These are phyloP conservation scores for Raphidocelis subcapitata DNA, from an alignment of 139 green algal species.

Conservation along the genomic window DNA sequence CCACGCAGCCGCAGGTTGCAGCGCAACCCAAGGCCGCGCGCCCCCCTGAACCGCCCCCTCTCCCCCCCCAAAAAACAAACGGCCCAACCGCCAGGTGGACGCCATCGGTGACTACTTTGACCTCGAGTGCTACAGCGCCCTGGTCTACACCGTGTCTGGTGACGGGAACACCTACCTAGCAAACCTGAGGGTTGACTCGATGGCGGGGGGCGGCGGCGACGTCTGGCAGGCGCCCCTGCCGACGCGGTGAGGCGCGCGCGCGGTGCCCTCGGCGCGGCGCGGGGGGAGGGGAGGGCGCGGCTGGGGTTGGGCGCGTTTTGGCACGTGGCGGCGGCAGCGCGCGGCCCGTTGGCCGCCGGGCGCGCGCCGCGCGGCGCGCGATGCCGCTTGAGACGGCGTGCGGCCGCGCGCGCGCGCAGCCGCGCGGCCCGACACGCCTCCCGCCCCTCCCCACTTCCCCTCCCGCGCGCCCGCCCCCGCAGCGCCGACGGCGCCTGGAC, in stretches of 20 bases:
- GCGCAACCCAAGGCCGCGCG: too few relatives aligned
- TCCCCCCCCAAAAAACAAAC: too few relatives aligned
- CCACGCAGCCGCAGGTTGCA: too few relatives aligned
- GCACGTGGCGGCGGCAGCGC: background rate
- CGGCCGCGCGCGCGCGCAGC: background rate
- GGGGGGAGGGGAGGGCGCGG: background rate
- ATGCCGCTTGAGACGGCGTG: background rate
- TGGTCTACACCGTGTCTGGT: conserved; percentile 18
- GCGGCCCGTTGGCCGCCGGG: background rate
- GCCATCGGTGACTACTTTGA: conserved; percentile 26
- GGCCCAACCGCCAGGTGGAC: too few relatives aligned
- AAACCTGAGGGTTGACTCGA: conserved; percentile 14
- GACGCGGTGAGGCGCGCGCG: background rate
- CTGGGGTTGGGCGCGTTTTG: background rate
- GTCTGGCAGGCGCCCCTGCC: conserved; percentile 31
- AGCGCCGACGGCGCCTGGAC: conserved; percentile 9
- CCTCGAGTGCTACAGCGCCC: conserved; percentile 1
- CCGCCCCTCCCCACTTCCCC: background rate
- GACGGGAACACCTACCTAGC: conserved; percentile 30
- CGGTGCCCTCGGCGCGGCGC: background rate
- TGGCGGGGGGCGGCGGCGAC: conserved; percentile 15
- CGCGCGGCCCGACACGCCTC: background rate
- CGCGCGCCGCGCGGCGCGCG: background rate
- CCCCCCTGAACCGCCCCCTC: too few relatives aligned
- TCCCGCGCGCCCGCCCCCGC: background rate